Evolutionary conservation across 2,329 filamentous ascomycete genomes (phyloP).

Genomic region (Davidsoniella virescens): DNA sequence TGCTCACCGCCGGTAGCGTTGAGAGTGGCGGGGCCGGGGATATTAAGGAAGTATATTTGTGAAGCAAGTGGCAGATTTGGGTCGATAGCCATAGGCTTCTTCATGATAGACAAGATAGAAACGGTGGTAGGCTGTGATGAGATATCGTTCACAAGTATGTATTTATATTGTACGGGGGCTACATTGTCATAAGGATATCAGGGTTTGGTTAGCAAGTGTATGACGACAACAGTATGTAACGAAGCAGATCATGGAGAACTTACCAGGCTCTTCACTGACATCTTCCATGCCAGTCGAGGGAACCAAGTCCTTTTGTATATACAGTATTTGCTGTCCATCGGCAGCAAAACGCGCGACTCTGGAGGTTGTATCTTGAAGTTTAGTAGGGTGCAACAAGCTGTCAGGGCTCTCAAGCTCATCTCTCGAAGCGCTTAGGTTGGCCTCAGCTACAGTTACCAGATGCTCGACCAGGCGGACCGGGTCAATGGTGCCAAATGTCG

Average conservation of each 20-base stretch:
- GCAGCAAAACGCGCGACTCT: constrained; percentile 79
- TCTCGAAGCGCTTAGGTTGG: constrained; percentile 58
- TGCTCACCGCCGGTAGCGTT: constrained; percentile 52
- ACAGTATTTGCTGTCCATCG: constrained; percentile 74
- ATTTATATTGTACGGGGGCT: constrained; percentile 47
- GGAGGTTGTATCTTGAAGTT: constrained; percentile 64
- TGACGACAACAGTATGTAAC: not conserved
- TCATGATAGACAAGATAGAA: constrained; percentile 76
- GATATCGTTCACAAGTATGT: constrained; percentile 69
- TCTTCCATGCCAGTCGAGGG: constrained; percentile 36
- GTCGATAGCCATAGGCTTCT: constrained; percentile 78
- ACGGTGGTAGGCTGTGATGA: constrained; percentile 64
- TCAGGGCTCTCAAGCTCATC: constrained; percentile 66
- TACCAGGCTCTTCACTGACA: constrained; percentile 29
- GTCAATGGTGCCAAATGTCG: constrained; percentile 43
- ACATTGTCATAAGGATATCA: constrained; percentile 1
- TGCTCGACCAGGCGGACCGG: constrained; percentile 56
- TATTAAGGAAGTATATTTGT: constrained; percentile 84
- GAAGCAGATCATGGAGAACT: constrained; percentile 14
- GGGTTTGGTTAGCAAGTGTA: not conserved
- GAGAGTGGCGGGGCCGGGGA: constrained; percentile 64
- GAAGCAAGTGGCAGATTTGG: constrained; percentile 63
- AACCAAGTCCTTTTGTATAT: constrained; percentile 71
- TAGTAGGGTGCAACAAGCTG: constrained; percentile 62
- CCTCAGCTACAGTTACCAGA: constrained; percentile 51